Evolutionary conservation across 140 eudicot species (phyloP), one percentile per base, ranked within the genome.

Genomic region (Bidens hawaiensis): DNA sequence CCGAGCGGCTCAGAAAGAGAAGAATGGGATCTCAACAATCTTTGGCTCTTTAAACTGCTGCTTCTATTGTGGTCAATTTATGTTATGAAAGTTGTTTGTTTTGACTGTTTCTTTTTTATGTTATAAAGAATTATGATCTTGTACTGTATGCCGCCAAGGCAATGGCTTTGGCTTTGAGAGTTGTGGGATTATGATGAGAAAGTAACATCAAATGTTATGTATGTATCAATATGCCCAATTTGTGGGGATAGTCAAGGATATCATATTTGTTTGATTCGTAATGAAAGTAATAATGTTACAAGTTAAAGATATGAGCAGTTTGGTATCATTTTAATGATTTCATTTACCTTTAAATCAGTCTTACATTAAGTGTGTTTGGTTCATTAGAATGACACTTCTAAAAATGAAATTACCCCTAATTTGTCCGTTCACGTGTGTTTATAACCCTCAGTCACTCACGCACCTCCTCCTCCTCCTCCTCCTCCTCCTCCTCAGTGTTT

Each of bases 1-100:
- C 93, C 2, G 93, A 84, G 61, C 82, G 93, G n/a, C 82, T 84
- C 8, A 75, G 93, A 50, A 84, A 78, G 76, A 80, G 87, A 75
- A 77, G 93, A 69, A 68, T 84, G 12, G 75, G 78, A 12, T 57
- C 66, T 26, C 68, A 71, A 55, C 76, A 56, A 11, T 15, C 57
- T 26, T 47, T 66, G 55, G 34, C 60, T 52, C 60, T 21, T 52
- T 52, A 36, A 52, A 22, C 10, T 48, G 60, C 16, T 52, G n/a
- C n/a, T n/a, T n/a, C n/a, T n/a, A n/a, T n/a, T 25, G 10, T 5
- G 2, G 19, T 12, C 5, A 17, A 7, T 26, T 52, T 52, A 25
- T 52, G 60, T 48, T 48, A 52, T 23, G 19, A 38, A 21, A 11
- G 31, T 19, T 60, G 65, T 21, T 60, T 61, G 31, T 64, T 64